Evolutionary conservation across 768 basidiomycete genomes (phyloP).

Genomic region (Amanita muscaria): DNA sequence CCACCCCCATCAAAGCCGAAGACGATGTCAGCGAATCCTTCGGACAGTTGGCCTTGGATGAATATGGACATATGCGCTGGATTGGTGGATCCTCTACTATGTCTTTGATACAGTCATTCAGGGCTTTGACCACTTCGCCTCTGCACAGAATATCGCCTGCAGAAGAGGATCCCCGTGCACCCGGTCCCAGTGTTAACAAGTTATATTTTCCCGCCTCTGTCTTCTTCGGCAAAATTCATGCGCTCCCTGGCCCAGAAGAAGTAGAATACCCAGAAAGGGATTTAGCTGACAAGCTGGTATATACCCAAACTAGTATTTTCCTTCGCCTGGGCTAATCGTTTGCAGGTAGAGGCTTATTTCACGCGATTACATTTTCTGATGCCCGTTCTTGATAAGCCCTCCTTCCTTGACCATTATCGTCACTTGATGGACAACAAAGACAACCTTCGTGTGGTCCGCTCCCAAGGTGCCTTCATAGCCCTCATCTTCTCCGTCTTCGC

Average conservation of each 20-base stretch:
- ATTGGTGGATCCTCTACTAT: conserved; percentile 88
- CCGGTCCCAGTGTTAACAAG: conserved; percentile 75
- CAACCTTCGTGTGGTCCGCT: conserved; percentile 43
- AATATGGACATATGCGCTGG: conserved; percentile 87
- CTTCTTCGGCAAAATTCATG: conserved; percentile 79
- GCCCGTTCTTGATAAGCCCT: conserved; percentile 81
- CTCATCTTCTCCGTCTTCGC: conserved; percentile 86
- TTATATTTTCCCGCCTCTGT: conserved; percentile 83
- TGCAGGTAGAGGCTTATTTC: conserved; percentile 82
- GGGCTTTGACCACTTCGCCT: conserved; percentile 63
- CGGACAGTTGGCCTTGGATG: conserved; percentile 81
- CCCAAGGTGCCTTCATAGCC: conserved; percentile 69
- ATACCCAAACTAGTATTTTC: conserved; percentile 21
- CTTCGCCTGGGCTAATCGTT: conserved; percentile 12
- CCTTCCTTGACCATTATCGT: conserved; percentile 66
- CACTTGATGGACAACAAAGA: conserved; percentile 63
- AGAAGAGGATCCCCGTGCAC: conserved; percentile 75
- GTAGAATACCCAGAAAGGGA: conserved; percentile 83
- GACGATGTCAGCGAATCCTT: conserved; percentile 81
- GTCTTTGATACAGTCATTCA: conserved; percentile 87
- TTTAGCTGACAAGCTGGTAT: conserved; percentile 77
- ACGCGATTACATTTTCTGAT: conserved; percentile 79
- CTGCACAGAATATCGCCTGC: conserved; percentile 73
- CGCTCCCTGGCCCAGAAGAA: conserved; percentile 75
- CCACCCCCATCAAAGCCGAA: conserved; percentile 45